Base-by-base conservation (phyloP, 345 rosid genomes). In the Salix brachista region DNA sequence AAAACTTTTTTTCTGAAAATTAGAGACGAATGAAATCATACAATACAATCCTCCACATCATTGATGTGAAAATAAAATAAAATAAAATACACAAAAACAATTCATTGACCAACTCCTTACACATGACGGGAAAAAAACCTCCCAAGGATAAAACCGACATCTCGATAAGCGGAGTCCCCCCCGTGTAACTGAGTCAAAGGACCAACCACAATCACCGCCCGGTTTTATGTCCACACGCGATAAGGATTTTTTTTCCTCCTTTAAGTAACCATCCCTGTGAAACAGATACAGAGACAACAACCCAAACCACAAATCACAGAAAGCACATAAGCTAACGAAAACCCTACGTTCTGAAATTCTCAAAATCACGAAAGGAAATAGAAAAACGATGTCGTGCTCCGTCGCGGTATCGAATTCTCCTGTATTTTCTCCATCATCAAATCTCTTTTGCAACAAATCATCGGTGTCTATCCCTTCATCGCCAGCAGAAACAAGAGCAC, bases 381-480 rank as follows among this genome's bases (percentile, higher is more conserved):
- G 4, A 5, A 64, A 50, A 67, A 62, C 70, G 12, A 92, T 92
- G 98, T 85, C 94, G 69, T 91, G 93, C 70, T 88, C 96, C 0
- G 83, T 95, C 32, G 96, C 96, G 4, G 88, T 90, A 5, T 81
- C 92, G 3, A 92, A 79, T 41, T 92, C 99, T 5, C 97, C 97
- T 41, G 95, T 89, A 19, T 94, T 92, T 81, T 94, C 97, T 1
- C 93, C 97, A 2, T 86, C 97, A 0, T 76, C 93, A 2, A 89
- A 93, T 62, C 86, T 87, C 67, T 92, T 94, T 85, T 81, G 81
- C 89, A 89, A 80, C 91, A 88, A 84, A 73, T 8, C 86, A 1
- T 78, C 88, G 13, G 44, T 81, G 17, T 13, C 21, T 1, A 73
- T 82, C 56, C 73, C 88, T 56, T 79, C 86, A 1, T 77, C 93